These are phyloP conservation scores for Starmerella powellii DNA, from an alignment of 805 yeast species.

Conservation along the genomic window DNA sequence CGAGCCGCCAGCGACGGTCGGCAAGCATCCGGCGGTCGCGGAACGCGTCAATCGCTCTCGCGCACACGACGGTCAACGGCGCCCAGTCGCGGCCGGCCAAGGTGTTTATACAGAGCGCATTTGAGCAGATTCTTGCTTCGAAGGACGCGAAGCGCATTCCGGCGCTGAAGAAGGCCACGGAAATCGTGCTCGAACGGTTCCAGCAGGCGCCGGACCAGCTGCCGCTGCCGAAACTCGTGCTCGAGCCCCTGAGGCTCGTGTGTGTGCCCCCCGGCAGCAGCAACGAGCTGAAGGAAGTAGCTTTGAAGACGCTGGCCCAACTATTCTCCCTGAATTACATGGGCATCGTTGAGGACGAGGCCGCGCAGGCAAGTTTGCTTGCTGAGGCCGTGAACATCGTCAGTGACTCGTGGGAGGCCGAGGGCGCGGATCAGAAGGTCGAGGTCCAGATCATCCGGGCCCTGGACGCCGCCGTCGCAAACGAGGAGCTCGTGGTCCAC, in stretches of 20 bases:
- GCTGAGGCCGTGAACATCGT: slow-evolving; percentile 78
- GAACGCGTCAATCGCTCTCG: slow-evolving; percentile 16
- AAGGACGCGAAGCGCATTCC: slow-evolving; percentile 48
- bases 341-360: slow-evolving; percentile 30
- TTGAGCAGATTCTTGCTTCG: slow-evolving; percentile 43
- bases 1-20: slow-evolving; percentile 4
- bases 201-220: slow-evolving; percentile 23
- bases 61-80: slow-evolving; percentile 19
- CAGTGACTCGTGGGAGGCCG: slow-evolving; percentile 78
- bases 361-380: slow-evolving; percentile 38
- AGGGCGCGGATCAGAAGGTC: slow-evolving; percentile 76
- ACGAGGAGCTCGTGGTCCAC: slow-evolving; percentile 72
- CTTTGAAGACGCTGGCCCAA: slow-evolving; percentile 79
- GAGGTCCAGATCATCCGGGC: slow-evolving; percentile 92
- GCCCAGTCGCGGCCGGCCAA: slow-evolving; percentile 26
- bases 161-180: slow-evolving; percentile 29
- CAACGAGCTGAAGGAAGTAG: slow-evolving; percentile 52
- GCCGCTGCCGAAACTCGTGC: slow-evolving; percentile 44
- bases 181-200: slow-evolving; percentile 27
- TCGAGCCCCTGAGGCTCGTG: slow-evolving; percentile 64
- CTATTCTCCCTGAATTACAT: slow-evolving; percentile 76
- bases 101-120: slow-evolving; percentile 43
- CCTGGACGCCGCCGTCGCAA: slow-evolving; percentile 72
- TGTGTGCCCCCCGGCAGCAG: slow-evolving; percentile 50
- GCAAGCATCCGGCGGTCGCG: slow-evolving; percentile 14